Evolutionary conservation across 805 yeast species (phyloP).

Genomic region (Metschnikowia baotianmanensis): DNA sequence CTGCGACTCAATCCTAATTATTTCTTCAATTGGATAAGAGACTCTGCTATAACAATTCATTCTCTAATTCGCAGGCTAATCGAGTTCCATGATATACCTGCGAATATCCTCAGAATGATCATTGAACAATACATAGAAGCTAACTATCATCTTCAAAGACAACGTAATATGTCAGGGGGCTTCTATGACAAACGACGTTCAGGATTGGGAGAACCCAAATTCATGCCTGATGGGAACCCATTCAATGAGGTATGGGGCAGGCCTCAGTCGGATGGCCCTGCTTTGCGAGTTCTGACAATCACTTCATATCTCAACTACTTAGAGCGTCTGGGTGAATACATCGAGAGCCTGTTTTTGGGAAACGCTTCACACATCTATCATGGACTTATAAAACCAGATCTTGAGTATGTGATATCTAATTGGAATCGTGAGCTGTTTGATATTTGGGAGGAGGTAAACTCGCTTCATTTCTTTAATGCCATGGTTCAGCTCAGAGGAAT

Average conservation of each 20-base stretch:
- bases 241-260: constrained; percentile 82
- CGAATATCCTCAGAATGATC: constrained; percentile 10
- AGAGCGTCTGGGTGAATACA: constrained; percentile 20
- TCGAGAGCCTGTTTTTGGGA: constrained; percentile 27
- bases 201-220: constrained; percentile 92
- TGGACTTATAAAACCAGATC: constrained; percentile 63
- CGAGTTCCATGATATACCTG: constrained; percentile 30
- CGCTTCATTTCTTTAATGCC: constrained; percentile 77
- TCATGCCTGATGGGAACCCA: constrained; percentile 59
- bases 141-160: constrained; percentile 59
- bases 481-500: constrained; percentile 72
- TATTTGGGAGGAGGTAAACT: constrained; percentile 86
- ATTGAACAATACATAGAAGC: constrained; percentile 65
- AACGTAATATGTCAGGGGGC: constrained; percentile 66
- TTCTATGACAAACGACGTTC: constrained; percentile 39
- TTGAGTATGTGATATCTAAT: constrained; percentile 54
- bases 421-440: constrained; percentile 79
- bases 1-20: constrained; percentile 71
- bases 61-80: constrained; percentile 57
- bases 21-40: constrained; percentile 88
- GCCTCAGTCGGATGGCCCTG: constrained; percentile 96
- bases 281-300: constrained; percentile 68
- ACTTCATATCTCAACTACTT: constrained; percentile 51
- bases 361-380: constrained; percentile 42
- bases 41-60: constrained; percentile 76